Evolutionary conservation across 345 rosid species (phyloP), one percentile per base, ranked within the genome.

Genomic region (Lepidium didymum): DNA sequence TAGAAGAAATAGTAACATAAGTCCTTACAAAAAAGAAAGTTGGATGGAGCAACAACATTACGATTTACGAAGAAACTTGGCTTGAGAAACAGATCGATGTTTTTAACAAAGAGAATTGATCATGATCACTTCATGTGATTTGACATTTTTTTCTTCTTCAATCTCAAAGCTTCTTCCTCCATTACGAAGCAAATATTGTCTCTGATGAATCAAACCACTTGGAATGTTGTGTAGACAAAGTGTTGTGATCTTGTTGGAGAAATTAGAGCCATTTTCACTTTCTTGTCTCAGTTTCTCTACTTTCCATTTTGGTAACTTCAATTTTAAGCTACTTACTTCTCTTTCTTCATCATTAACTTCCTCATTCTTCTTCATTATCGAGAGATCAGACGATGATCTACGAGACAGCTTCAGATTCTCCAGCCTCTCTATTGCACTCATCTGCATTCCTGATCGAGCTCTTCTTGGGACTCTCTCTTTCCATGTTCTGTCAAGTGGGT

Each of bases 351-450:
- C 37, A 76, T 12, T 6, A 19, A 56, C 15, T 64, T 23, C 57
- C 12, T 7, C 6, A 2, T 12, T 15, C 21, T 46, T 65, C 69
- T 76, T 85, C 77, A 86, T 73, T 47, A 78, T 74, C 5, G 92
- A 78, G 3, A 94, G 83, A 74, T 91, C 96, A 18, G 99, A 95
- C 0, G 75, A 80, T 7, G 97, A 89, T 73, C 99, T 81, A 74
- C 93, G 73, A 7, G 93, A 72, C 79, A 91, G 21, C 96, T 80
- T 89, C 23, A 94, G 78, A 71, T 81, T 83, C 80, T 95, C 97
- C 2, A 95, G 78, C 73, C 93, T 80, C 76, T 91, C 99, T 77
- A 81, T 84, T 0, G 99, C 97, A 56, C 86, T 81, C 96, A 95
- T 86, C 77, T 72, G 67, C 0, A 95, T 85, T 41, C 84, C 94